Evolutionary conservation across 305 asterid species (phyloP), one percentile per base, ranked within the genome.

Genomic region (Nicotiana rustica): DNA sequence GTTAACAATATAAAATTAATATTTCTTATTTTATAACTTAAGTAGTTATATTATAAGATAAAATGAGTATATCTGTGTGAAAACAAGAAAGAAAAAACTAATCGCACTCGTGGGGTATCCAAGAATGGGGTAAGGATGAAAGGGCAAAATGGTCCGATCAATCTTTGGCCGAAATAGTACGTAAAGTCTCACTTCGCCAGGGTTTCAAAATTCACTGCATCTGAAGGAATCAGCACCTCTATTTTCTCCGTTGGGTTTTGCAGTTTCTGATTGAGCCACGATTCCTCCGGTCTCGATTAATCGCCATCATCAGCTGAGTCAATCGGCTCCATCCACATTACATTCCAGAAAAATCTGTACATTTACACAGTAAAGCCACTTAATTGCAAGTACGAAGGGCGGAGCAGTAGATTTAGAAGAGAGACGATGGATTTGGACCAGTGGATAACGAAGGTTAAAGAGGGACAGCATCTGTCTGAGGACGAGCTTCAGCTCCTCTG

Each of bases 401-500:
- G 35, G 25, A 79, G 29, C 44, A 38, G 56, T 56, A 78, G 81
- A 59, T 69, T 56, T 56, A 82, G 64, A 69, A 71, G 64, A 35
- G 61, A 49, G 12, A 66, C 4, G 44, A 88, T 88, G 91, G 88
- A 88, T 88, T 86, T 89, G 87, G 92, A 89, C 88, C 84, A 80
- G 89, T 89, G 92, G 92, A 86, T 89, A 59, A 35, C 82, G 15
- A 85, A 85, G 84, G 92, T 88, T 78, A 88, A 89, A 81, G 92
- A 89, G 18, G 90, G 88, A 14, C 90, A 86, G 38, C 86, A 86
- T 85, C 84, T 88, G 83, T 82, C 88, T 6, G 90, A 88, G 80
- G 86, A 88, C 73, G 90, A 88, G 80, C 87, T 88, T 67, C 90
- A 88, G 82, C 90, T 88, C 69, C 89, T 88, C 38, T 88, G 89